A percentile compares a stretch with the other conserved stretches of the same genome.
Evolutionary conservation across 2,329 filamentous ascomycete genomes (phyloP).

Genomic region (Cadophora luteo-olivacea): DNA sequence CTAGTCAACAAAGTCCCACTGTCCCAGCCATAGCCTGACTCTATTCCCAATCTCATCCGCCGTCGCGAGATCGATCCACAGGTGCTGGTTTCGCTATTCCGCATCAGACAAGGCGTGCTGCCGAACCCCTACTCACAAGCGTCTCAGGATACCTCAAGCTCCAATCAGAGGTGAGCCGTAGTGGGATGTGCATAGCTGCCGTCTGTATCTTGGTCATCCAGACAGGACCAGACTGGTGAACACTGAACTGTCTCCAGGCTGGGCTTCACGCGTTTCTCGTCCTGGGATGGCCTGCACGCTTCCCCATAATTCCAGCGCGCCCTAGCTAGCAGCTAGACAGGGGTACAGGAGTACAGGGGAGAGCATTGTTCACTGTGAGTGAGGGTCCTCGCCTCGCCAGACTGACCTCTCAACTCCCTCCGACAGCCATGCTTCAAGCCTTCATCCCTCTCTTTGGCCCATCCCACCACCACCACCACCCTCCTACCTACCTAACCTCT

Average conservation of each 20-base stretch:
- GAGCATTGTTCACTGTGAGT: background rate
- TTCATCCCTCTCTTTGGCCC: background rate
- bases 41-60: slow-evolving; percentile 23
- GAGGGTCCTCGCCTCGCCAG: slow-evolving; percentile 7
- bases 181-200: slow-evolving; percentile 23
- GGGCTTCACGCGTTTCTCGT: slow-evolving; percentile 20
- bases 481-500: background rate
- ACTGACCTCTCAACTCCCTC: slow-evolving; percentile 1
- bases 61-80: slow-evolving; percentile 25
- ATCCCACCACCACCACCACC: background rate
- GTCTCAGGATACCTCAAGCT: slow-evolving; percentile 27
- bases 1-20: background rate
- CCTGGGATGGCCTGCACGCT: slow-evolving; percentile 25
- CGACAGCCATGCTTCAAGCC: background rate
- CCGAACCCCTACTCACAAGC: slow-evolving; percentile 25
- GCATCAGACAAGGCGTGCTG: slow-evolving; percentile 31
- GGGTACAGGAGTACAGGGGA: background rate
- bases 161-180: slow-evolving; percentile 25
- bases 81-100: slow-evolving; percentile 25
- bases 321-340: background rate
- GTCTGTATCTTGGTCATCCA: slow-evolving; percentile 32
- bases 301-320: slow-evolving; percentile 2
- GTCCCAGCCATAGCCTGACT: slow-evolving; percentile 10
- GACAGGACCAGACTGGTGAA: background rate
- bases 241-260: background rate